These are phyloP conservation scores for Eucalyptus cloeziana DNA, from an alignment of 345 rosid species.

Conservation along the genomic window DNA sequence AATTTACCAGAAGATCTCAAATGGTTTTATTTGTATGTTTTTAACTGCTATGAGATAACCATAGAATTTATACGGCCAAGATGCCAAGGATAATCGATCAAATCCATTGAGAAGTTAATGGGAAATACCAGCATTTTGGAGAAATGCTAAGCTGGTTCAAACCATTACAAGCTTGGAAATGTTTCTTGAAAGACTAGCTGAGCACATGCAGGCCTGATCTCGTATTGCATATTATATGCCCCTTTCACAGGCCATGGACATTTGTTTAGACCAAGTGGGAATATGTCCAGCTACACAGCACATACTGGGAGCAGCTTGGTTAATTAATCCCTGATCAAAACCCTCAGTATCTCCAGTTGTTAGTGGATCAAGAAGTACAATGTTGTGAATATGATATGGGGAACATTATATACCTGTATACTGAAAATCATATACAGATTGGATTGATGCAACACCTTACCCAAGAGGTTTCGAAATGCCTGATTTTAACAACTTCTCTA, in stretches of 20 bases:
- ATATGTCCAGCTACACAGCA: neutral
- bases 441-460: neutral
- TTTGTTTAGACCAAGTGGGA: neutral
- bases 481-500: neutral
- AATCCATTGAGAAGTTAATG: neutral
- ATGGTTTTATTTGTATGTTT: neutral
- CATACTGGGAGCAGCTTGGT: neutral
- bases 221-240: neutral
- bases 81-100: neutral
- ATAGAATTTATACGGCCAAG: neutral
- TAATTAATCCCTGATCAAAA: neutral
- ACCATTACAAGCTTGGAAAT: neutral
- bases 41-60: neutral
- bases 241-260: neutral
- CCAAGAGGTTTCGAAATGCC: neutral
- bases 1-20: neutral
- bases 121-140: neutral
- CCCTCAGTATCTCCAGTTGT: neutral
- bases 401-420: neutral
- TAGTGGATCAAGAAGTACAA: neutral
- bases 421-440: neutral
- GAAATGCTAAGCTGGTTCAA: neutral
- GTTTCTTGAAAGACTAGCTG: neutral
- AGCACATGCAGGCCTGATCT: neutral
- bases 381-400: neutral